Conservation (phyloP, 805 yeast species). For the Metschnikowia shivogae region DNA sequence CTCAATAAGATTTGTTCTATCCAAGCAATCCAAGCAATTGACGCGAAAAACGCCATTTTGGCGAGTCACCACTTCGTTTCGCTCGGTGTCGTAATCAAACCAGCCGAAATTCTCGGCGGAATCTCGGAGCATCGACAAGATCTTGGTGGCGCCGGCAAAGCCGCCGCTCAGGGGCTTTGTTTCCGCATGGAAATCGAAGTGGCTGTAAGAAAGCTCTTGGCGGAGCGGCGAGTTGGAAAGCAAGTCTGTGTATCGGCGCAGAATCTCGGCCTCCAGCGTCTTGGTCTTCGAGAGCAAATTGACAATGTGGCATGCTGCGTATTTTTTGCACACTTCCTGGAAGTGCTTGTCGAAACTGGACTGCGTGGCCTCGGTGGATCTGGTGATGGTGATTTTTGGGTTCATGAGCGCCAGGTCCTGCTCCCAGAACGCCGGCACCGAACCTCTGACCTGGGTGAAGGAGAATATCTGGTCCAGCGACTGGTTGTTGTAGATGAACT, state of each 20-base stretch:
- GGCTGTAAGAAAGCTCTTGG: conserved; percentile 50
- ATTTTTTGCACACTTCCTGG: conserved; percentile 59
- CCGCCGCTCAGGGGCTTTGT: conserved; percentile 76
- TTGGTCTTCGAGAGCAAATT: conserved; percentile 75
- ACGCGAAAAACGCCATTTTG: conserved; percentile 92
- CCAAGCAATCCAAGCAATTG: conserved; percentile 92
- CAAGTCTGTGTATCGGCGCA: conserved; percentile 62
- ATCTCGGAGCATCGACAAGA: conserved; percentile 59
- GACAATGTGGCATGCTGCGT: conserved; percentile 87
- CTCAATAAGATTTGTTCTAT: conserved; percentile 86
- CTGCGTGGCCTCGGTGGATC: conserved; percentile 89
- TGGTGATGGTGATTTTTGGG: conserved; percentile 83
- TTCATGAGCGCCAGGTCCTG: conserved; percentile 89
- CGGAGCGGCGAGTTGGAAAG: conserved; percentile 30
- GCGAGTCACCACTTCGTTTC: conserved; percentile 54
- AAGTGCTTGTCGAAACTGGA: conserved; percentile 87
- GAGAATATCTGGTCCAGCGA: conserved; percentile 57
- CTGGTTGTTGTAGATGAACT: conserved; percentile 56
- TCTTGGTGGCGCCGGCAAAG: conserved; percentile 73
- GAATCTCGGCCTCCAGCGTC: conserved; percentile 69
- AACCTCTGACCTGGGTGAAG: conserved; percentile 88
- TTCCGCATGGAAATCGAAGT: conserved; percentile 91
- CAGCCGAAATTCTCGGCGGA: conserved; percentile 79
- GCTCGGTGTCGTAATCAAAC: conserved; percentile 63
- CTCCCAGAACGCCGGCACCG: conserved; percentile 97